Conservation (phyloP, 1,284 basidiomycete species). For the Ustilago sp. region DNA sequence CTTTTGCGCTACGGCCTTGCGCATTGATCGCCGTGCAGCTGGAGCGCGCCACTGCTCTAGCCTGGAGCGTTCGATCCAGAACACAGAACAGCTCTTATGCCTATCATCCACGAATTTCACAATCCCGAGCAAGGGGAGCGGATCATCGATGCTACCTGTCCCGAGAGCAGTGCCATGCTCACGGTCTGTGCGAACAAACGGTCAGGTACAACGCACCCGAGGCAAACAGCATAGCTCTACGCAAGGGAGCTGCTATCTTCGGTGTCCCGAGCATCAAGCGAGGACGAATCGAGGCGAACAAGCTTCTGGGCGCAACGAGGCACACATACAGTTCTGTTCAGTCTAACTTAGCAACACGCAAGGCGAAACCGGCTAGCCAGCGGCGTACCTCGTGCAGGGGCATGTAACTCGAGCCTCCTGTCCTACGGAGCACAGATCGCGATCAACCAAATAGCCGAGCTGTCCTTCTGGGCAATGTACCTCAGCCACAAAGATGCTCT, state of each 20-base stretch:
- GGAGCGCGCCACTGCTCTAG: not conserved
- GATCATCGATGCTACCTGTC: not conserved
- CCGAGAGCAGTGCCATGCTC: not conserved
- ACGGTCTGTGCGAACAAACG: not conserved
- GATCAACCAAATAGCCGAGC: conserved; percentile 10
- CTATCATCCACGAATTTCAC: not conserved
- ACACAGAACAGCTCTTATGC: not conserved
- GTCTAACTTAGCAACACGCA: too few species aligned
- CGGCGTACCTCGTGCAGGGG: conserved; percentile 14
- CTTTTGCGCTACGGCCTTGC: not conserved
- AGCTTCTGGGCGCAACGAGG: conserved; percentile 15
- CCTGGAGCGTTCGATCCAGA: not conserved
- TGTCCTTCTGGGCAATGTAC: conserved; percentile 11
- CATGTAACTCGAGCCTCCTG: conserved; percentile 29
- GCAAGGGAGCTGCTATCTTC: conserved; percentile 18
- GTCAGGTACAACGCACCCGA: conserved; percentile 7
- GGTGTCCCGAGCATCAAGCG: conserved; percentile 6
- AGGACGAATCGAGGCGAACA: not conserved
- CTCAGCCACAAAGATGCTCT: conserved; percentile 30
- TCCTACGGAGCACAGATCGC: conserved; percentile 26
- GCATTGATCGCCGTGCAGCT: conserved; percentile 5
- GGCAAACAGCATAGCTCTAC: not conserved
- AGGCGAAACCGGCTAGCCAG: too few species aligned
- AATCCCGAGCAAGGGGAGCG: conserved; percentile 21
- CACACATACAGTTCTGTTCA: not conserved